Conservation (phyloP, 2,329 filamentous ascomycete species). For the Calonectria pteridis region DNA sequence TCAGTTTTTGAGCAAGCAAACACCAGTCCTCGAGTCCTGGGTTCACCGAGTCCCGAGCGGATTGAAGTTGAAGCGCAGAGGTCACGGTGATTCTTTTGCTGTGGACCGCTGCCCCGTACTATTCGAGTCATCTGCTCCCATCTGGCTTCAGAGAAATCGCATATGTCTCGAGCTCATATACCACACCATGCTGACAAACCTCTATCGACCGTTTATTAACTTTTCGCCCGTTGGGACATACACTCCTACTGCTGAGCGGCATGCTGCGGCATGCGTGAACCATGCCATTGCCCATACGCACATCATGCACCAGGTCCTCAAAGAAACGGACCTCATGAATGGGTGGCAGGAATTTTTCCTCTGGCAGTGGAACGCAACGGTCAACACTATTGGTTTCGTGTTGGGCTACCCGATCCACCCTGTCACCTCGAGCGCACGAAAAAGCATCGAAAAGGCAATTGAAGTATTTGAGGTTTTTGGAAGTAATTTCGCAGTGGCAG, state of each 20-base stretch:
- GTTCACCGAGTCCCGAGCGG: slow-evolving; percentile 48
- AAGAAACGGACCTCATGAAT: slow-evolving; percentile 40
- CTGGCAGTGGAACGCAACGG: slow-evolving; percentile 47
- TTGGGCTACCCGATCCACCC: slow-evolving; percentile 47
- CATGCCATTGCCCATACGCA: slow-evolving; percentile 43
- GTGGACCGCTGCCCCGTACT: slow-evolving; percentile 45
- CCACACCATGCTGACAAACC: slow-evolving; percentile 52
- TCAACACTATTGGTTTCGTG: slow-evolving; percentile 50
- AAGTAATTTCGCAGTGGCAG: slow-evolving; percentile 56
- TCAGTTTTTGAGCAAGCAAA: slow-evolving; percentile 36
- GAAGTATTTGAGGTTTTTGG: slow-evolving; percentile 51
- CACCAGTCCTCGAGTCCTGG: slow-evolving; percentile 45
- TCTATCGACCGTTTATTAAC: slow-evolving; percentile 55
- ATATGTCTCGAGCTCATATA: slow-evolving; percentile 57
- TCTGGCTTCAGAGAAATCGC: slow-evolving; percentile 55
- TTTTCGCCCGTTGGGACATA: slow-evolving; percentile 41
- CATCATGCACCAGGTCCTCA: slow-evolving; percentile 42
- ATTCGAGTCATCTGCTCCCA: slow-evolving; percentile 48
- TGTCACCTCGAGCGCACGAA: slow-evolving; percentile 37
- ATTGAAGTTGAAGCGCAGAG: slow-evolving; percentile 51
- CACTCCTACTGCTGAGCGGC: slow-evolving; percentile 34
- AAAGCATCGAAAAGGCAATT: slow-evolving; percentile 54
- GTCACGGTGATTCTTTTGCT: slow-evolving; percentile 48
- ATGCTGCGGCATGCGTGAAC: slow-evolving; percentile 34
- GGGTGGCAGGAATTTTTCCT: slow-evolving; percentile 46